Evolutionary conservation across 371 early-diverging fungal species (phyloP), one percentile per base, ranked within the genome.

Genomic region (Circinella minor): DNA sequence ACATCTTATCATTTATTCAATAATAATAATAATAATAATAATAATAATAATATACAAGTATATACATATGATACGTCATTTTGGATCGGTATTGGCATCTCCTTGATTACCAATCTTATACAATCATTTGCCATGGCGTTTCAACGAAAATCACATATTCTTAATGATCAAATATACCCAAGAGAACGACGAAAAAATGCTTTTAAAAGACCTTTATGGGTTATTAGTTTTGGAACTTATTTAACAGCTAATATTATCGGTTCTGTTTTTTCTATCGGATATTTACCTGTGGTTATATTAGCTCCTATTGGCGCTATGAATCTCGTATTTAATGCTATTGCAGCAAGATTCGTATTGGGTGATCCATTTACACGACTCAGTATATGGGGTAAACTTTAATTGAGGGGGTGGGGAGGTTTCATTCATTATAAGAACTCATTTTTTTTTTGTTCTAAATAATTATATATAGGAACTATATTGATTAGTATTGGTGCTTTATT

Each of bases 251-350:
- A 91, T 63, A 83, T 90, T 27, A 88, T 86, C 14, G 92, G 92
- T 39, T 91, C 94, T 0, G 78, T 90, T 9, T 88, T 93, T 51
- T 89, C 94, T 3, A 90, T 94, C 66, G 92, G 92, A 57, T 89
- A 91, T 67, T 81, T 94, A 15, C 94, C 94, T 4, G 91, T 94
- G n/a, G 90, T 93, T 67, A 92, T 93, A 57, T 80, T 93, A 39
- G 94, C 94, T 13, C 94, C 94, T 5, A 79, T 94, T 67, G 92
- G 93, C 2, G 93, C 94, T 13, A 88, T 93, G 60, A 88, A 88
- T 4, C 80, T 94, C 48, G 92, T 92, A 17, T 91, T 93, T 70
- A 94, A 94, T 77, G 92, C 93, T 8, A 74, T 93, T 8, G 92
- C 91, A 73, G 93, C 94, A 9, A 80, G 86, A 48, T 70, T 87